phyloP scores from a whole-genome alignment of 192 early-diverging fungal genomes.

The Coemansia sp. region DNA sequence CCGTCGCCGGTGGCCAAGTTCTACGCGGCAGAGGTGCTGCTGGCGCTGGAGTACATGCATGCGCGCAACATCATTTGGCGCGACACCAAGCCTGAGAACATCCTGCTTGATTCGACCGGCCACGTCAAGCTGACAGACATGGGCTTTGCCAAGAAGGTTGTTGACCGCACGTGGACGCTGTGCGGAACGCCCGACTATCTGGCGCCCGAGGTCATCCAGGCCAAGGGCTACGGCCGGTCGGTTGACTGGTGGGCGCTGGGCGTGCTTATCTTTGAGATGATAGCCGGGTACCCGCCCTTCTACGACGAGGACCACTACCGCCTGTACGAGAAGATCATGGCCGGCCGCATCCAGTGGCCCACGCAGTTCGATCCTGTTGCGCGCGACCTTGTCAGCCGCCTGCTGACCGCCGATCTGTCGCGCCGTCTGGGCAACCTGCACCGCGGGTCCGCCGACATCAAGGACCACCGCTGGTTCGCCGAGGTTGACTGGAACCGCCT shows the following conservation, averaged over 20 bases:
- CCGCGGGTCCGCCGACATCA: slow-evolving; percentile 85
- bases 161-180: slow-evolving; percentile 81
- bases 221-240: slow-evolving; percentile 88
- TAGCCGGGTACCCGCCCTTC: slow-evolving; percentile 93
- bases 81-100: slow-evolving; percentile 89
- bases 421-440: slow-evolving; percentile 87
- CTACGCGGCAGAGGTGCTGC: slow-evolving; percentile 85
- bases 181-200: slow-evolving; percentile 86
- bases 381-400: slow-evolving; percentile 80
- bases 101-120: slow-evolving; percentile 70
- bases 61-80: slow-evolving; percentile 85
- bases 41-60: slow-evolving; percentile 89
- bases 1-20: slow-evolving; percentile 85
- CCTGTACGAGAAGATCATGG: slow-evolving; percentile 91
- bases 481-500: slow-evolving; percentile 89
- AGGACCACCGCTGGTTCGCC: slow-evolving; percentile 92
- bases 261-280: slow-evolving; percentile 92
- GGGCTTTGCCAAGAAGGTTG: slow-evolving; percentile 82
- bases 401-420: slow-evolving; percentile 78
- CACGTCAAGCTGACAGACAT: slow-evolving; percentile 89
- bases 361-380: slow-evolving; percentile 76
- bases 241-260: slow-evolving; percentile 97
- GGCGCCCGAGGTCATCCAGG: slow-evolving; percentile 88
- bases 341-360: slow-evolving; percentile 83
- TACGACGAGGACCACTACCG: slow-evolving; percentile 93